Percentiles rank a stretch among this genome's conserved stretches.
Evolutionary conservation across 495 filamentous ascomycete genomes (phyloP).

Genomic region (Penicillium coprophilum): DNA sequence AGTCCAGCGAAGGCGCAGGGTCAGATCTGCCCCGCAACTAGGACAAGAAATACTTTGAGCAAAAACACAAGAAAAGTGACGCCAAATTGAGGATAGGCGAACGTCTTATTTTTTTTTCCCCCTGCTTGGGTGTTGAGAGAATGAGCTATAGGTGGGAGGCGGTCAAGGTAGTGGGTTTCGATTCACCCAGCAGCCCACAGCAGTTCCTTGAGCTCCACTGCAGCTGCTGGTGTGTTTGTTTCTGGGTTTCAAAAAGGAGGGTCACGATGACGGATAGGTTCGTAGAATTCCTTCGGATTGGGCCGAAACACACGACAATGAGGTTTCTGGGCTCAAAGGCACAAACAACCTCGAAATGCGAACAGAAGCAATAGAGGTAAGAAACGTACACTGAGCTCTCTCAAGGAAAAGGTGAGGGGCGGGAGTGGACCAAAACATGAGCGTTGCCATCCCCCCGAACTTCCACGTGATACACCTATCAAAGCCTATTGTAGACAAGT

Average conservation of each 20-base stretch:
- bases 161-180: slow-evolving; percentile 27
- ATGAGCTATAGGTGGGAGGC: slow-evolving; percentile 26
- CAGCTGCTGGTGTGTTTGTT: slow-evolving; percentile 25
- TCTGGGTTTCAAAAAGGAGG: slow-evolving; percentile 15
- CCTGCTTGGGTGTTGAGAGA: slow-evolving; percentile 15
- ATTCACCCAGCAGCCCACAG: slow-evolving; percentile 29
- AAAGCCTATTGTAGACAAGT: not conserved
- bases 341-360: not conserved
- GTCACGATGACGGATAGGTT: slow-evolving; percentile 8
- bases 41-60: slow-evolving; percentile 4
- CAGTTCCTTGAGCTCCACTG: slow-evolving; percentile 27
- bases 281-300: not conserved
- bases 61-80: slow-evolving; percentile 6
- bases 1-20: slow-evolving; percentile 11
- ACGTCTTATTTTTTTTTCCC: slow-evolving; percentile 19
- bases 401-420: slow-evolving; percentile 26
- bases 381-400: slow-evolving; percentile 9
- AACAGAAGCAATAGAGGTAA: not conserved
- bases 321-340: not conserved
- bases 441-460: slow-evolving; percentile 12
- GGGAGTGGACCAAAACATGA: slow-evolving; percentile 32
- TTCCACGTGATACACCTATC: slow-evolving; percentile 34
- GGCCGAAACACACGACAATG: not conserved
- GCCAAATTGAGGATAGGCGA: slow-evolving; percentile 7
- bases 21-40: slow-evolving; percentile 6